Percentiles rank a stretch among this genome's conserved stretches.
Conservation (phyloP, 768 basidiomycete genomes). For the Trametopsis cervina region DNA sequence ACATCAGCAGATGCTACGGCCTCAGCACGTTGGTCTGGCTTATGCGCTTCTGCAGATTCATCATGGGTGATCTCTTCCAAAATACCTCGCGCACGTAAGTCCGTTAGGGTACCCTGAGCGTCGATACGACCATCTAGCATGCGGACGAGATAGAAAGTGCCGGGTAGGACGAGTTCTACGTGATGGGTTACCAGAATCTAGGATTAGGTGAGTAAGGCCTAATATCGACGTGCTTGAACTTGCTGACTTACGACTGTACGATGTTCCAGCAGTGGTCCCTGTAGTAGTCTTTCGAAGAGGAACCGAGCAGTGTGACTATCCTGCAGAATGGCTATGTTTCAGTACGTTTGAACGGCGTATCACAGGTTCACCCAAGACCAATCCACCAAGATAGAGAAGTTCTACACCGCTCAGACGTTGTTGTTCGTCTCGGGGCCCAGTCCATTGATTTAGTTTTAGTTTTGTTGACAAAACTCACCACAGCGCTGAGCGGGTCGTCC, state of each 20-base stretch:
- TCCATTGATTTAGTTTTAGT: background rate
- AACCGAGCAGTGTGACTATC: slow-evolving; percentile 64
- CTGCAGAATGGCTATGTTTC: slow-evolving; percentile 30
- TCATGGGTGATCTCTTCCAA: slow-evolving; percentile 56
- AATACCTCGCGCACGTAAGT: slow-evolving; percentile 53
- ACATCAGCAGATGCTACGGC: slow-evolving; percentile 10
- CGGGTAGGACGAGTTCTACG: slow-evolving; percentile 77
- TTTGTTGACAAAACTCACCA: slow-evolving; percentile 59
- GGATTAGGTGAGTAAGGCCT: background rate
- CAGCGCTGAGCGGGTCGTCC: slow-evolving; percentile 78
- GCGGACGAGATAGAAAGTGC: slow-evolving; percentile 64
- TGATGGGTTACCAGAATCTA: slow-evolving; percentile 78
- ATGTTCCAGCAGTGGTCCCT: slow-evolving; percentile 56
- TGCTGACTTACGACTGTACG: slow-evolving; percentile 53
- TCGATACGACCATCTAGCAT: slow-evolving; percentile 82
- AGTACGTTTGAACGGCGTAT: too few relatives aligned
- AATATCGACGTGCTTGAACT: background rate
- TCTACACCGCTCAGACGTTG: too few relatives aligned
- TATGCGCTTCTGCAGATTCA: slow-evolving; percentile 39
- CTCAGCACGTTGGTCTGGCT: slow-evolving; percentile 30
- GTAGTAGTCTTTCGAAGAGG: slow-evolving; percentile 56
- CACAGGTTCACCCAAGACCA: too few relatives aligned
- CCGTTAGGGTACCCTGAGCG: slow-evolving; percentile 59
- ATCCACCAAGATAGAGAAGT: too few relatives aligned
- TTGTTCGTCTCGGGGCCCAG: background rate